Evolutionary conservation across 179 eudicot genomes (phyloP), one percentile per base, ranked within the genome.

Genomic region (Beta lomatogona): DNA sequence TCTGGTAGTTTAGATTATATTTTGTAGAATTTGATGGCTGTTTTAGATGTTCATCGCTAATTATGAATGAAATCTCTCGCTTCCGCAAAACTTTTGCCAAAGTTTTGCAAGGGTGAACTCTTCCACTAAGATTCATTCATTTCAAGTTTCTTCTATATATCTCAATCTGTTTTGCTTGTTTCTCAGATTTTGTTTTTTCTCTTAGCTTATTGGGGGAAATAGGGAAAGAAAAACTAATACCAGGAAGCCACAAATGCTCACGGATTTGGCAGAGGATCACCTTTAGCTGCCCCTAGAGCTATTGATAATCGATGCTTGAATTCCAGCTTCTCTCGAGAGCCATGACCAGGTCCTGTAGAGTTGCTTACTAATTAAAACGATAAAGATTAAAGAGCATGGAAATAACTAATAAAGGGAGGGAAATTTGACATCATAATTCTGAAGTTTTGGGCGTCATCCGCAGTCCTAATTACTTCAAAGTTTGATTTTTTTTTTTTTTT

Each of bases 251-350:
- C 87, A 91, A 94, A 91, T 91, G 99, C 98, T 95, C 98, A 92
- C 99, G 92, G 95, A 89, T 90, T 93, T 90, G 92, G 95, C 96
- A 92, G 89, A 92, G 83, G 97, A 92, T 95, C 98, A 95, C 99
- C 99, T 95, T 95, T 95, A 92, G 99, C 99, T 86, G 98, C 98
- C 86, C 98, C 99, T 78, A 96, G 88, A 87, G 99, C 99, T 89
- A 96, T 92, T 28, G 98, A 83, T 83, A 96, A 94, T 86, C 99
- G 88, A 85, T 91, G 95, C 93, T 94, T 96, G 89, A 96, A 96
- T 87, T 96, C 99, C 82, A 96, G 90, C 88, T 91, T 96, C 89
- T 96, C 99, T 77, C 85, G 83, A 19, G 98, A 87, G 79, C 86
- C 93, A 81, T 88, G 91, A 84, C 91, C 89, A 75, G 91, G 86